Evolutionary conservation across 2,329 filamentous ascomycete species (phyloP), one percentile per base, ranked within the genome.

Genomic region (Huntiella savannae): DNA sequence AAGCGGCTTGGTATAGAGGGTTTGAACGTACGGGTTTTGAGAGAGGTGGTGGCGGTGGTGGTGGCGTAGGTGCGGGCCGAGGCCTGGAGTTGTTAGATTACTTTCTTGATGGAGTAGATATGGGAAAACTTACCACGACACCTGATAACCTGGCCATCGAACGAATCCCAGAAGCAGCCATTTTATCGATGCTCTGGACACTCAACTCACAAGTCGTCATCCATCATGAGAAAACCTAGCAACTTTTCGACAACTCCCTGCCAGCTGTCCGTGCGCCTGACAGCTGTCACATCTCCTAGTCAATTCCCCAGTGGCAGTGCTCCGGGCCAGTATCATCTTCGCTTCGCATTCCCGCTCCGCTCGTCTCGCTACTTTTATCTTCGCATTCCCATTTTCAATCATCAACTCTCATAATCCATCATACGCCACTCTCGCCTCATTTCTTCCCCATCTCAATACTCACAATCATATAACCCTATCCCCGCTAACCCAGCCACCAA

Each of bases 11-110:
- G 36, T 11, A 17, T 38, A 16, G 17, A 43, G 28, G 34, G 13
- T 3, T 5, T n/a, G 39, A 33, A 19, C 61, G 40, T 59, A 71
- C 69, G 56, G 53, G 68, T 68, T 53, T 64, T 62, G 62, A 63
- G 32, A 64, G 57, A 54, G 62, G 40, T 5, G 7, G 63, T 55
- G 5, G 65, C 57, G 7, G 63, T 59, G 49, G 70, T 68, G 44
- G 75, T 74, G 34, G 74, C 73, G 66, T 75, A 72, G 52, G 70
- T 66, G 49, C 73, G 64, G 43, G 39, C 19, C 6, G 15, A 28
- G 22, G 22, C 22, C 22, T 65, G 3, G 4, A 19, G 5, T 41
- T 7, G 39, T 28, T 32, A 41, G 39, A 8, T 12, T 11, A 11
- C 4, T 5, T 4, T 17, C 17, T 17, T 17, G 3, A 3, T 17